Evolutionary conservation across 116 monocot species (phyloP).

Genomic region (Trichopus zeylanicus): DNA sequence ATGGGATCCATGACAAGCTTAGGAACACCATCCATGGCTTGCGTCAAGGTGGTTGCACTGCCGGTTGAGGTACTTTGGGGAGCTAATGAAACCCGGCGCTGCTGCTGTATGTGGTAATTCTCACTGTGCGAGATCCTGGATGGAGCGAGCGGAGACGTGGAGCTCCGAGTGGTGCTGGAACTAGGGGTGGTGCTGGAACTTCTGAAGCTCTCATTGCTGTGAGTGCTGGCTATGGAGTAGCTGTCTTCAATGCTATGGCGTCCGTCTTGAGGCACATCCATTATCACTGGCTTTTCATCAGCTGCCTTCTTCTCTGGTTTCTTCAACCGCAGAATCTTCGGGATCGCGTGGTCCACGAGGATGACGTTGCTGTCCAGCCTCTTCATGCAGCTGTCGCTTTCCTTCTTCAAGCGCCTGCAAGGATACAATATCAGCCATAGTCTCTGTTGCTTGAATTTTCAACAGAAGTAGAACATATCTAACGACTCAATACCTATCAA

Average conservation of each 20-base stretch:
- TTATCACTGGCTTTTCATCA: neutral
- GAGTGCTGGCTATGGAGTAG: neutral
- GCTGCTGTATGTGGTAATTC: too few relatives aligned
- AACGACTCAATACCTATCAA: constrained; percentile 9
- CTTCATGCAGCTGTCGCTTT: constrained; percentile 6
- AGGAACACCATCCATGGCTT: too few relatives aligned
- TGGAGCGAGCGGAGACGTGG: neutral
- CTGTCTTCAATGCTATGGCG: neutral
- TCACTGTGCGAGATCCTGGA: too few relatives aligned
- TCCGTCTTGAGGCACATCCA: too few relatives aligned
- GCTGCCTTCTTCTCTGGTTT: neutral
- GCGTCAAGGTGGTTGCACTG: too few relatives aligned
- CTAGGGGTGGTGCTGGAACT: neutral
- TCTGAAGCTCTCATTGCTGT: neutral
- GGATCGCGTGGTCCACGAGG: constrained; percentile 6
- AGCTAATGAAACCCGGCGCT: too few relatives aligned
- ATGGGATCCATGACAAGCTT: too few relatives aligned
- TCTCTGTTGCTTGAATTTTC: too few relatives aligned
- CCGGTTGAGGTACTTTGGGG: too few relatives aligned
- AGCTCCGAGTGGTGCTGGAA: neutral
- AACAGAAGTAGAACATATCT: neutral
- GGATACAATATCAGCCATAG: too few relatives aligned
- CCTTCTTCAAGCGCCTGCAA: constrained; percentile 13
- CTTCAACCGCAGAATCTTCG: constrained; percentile 5
- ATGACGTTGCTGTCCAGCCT: constrained; percentile 6